phyloP scores from a whole-genome alignment of 371 early-diverging fungal species.

The Mortierella sp. region DNA sequence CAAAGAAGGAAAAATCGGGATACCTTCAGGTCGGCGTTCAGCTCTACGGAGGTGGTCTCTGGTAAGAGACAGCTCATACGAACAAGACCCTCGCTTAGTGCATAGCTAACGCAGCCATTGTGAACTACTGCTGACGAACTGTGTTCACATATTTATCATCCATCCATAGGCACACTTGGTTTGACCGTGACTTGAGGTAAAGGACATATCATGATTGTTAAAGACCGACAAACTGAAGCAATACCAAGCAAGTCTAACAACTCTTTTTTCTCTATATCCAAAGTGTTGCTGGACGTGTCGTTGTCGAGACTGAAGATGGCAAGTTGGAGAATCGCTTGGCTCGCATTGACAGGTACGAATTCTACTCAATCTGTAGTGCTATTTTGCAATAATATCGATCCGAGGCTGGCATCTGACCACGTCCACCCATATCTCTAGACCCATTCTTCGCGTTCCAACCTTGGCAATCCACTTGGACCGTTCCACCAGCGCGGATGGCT shows the following conservation, averaged over 20 bases:
- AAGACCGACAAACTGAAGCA: background rate
- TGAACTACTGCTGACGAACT: background rate
- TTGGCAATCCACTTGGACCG: slow-evolving; percentile 97
- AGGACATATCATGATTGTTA: background rate
- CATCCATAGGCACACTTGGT: slow-evolving; percentile 93
- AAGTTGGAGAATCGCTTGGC: slow-evolving; percentile 80
- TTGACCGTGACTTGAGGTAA: slow-evolving; percentile 92
- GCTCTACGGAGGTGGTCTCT: slow-evolving; percentile 94
- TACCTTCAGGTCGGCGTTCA: slow-evolving; percentile 94
- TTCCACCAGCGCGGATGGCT: slow-evolving; percentile 77
- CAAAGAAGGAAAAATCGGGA: slow-evolving; percentile 85
- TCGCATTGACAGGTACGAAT: slow-evolving; percentile 73
- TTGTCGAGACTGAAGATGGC: slow-evolving; percentile 82
- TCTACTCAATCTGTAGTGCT: background rate
- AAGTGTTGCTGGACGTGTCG: slow-evolving; percentile 95
- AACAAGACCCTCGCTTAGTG: background rate
- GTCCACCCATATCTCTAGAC: slow-evolving; percentile 51
- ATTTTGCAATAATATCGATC: background rate
- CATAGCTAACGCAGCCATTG: background rate
- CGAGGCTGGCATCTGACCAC: no score
- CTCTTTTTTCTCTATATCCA: background rate
- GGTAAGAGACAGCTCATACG: slow-evolving; percentile 63
- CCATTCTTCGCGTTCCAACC: slow-evolving; percentile 95
- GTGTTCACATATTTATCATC: background rate
- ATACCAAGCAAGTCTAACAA: background rate